Conservation (phyloP, 192 early-diverging fungal species). For the Coemansia nantahalensis region DNA sequence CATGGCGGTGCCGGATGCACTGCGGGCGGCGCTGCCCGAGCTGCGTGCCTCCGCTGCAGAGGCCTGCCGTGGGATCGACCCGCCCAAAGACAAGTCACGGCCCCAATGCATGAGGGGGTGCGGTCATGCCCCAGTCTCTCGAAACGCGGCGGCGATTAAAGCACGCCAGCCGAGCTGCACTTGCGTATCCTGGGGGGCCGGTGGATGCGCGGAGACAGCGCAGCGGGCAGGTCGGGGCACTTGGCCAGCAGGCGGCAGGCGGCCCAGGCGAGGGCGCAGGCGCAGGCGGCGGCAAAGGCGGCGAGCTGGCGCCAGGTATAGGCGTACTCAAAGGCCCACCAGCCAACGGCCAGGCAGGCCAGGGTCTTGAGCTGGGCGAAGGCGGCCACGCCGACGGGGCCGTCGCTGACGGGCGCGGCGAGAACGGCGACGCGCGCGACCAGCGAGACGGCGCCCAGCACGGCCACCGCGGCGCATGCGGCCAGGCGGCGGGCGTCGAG, state of each 20-base stretch:
- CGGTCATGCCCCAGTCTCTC: background rate
- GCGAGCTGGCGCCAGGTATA: constrained; percentile 13
- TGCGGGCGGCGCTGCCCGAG: too few species aligned
- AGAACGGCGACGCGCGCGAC: constrained; percentile 20
- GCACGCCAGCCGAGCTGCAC: background rate
- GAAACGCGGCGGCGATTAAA: background rate
- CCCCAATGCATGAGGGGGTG: too few species aligned
- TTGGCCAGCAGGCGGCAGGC: background rate
- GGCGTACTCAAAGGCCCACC: constrained; percentile 39
- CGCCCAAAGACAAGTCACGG: too few species aligned
- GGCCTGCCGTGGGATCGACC: too few species aligned
- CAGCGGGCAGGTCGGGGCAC: background rate
- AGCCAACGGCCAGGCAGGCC: constrained; percentile 32
- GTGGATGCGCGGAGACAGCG: background rate
- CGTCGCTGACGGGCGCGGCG: constrained; percentile 10
- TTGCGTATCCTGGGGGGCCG: background rate
- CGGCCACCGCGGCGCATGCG: constrained; percentile 15
- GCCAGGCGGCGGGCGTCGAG: constrained; percentile 5
- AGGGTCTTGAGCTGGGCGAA: constrained; percentile 13
- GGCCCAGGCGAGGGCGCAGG: background rate
- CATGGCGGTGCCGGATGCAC: too few species aligned
- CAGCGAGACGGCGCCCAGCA: constrained; percentile 19
- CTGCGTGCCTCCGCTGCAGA: too few species aligned
- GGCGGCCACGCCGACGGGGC: constrained; percentile 25
- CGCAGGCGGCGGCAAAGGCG: constrained; percentile 15